phyloP scores from a whole-genome alignment of 495 filamentous ascomycete genomes.

The Talaromyces ruber region DNA sequence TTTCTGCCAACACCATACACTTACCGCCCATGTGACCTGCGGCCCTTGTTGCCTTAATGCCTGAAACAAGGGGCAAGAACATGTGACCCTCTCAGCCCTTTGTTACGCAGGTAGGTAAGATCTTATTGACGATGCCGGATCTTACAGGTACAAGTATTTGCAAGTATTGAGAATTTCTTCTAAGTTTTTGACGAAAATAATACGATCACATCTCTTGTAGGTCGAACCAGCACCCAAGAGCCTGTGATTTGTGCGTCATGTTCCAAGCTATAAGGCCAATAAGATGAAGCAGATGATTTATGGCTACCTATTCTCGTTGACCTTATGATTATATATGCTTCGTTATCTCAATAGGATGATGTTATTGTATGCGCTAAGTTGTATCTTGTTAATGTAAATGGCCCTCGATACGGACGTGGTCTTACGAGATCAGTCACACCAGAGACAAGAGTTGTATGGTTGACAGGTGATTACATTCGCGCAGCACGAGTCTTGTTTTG shows the following conservation, averaged over 20 bases:
- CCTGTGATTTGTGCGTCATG: background rate
- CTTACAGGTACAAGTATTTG: background rate
- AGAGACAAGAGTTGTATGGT: background rate
- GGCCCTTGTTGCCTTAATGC: background rate
- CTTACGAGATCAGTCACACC: background rate
- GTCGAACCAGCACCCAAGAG: no score
- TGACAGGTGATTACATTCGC: background rate
- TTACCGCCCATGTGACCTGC: background rate
- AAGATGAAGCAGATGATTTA: background rate
- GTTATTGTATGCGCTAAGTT: background rate
- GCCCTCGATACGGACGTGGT: background rate
- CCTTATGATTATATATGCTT: background rate
- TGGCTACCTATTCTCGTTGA: background rate
- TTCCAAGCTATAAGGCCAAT: background rate
- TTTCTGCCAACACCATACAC: background rate
- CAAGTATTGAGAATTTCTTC: no score
- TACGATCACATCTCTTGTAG: no score
- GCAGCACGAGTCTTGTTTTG: background rate
- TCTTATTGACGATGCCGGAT: background rate
- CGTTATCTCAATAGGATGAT: background rate
- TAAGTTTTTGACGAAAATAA: no score
- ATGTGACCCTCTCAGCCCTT: background rate
- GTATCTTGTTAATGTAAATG: background rate
- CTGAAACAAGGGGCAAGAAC: background rate
- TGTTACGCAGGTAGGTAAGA: background rate